These are phyloP conservation scores for Corynespora cassiicola DNA, from an alignment of 2,329 filamentous ascomycete genomes.

Conservation along the genomic window DNA sequence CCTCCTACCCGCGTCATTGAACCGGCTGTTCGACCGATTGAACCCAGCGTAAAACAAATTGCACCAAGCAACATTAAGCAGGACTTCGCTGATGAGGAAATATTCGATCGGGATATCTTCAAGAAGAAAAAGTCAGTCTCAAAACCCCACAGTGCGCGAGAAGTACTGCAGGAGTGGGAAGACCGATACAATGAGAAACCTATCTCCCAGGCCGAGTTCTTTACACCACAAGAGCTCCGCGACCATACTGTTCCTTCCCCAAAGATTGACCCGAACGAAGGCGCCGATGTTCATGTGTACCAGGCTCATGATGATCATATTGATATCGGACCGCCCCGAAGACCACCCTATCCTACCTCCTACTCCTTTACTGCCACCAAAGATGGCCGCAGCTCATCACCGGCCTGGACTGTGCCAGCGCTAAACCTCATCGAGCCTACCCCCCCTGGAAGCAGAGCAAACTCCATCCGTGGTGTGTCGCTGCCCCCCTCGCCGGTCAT, in stretches of 20 bases:
- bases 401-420: constrained; percentile 59
- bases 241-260: constrained; percentile 47
- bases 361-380: constrained; percentile 49
- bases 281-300: constrained; percentile 52
- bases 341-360: constrained; percentile 43
- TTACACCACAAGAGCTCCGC: constrained; percentile 52
- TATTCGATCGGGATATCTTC: constrained; percentile 55
- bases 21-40: constrained; percentile 26
- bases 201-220: constrained; percentile 55
- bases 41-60: constrained; percentile 43
- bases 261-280: constrained; percentile 50
- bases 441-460: constrained; percentile 59
- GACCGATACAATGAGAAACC: constrained; percentile 48
- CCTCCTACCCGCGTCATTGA: constrained; percentile 7
- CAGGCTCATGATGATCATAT: constrained; percentile 50
- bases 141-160: constrained; percentile 41
- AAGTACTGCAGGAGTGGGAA: constrained; percentile 52
- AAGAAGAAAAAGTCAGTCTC: constrained; percentile 38
- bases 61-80: constrained; percentile 41
- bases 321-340: constrained; percentile 27
- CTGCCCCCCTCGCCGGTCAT: constrained; percentile 42
- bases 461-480: constrained; percentile 44
- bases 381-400: constrained; percentile 49
- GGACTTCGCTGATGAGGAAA: constrained; percentile 51
- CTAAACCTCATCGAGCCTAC: constrained; percentile 65